Evolutionary conservation across 2,329 filamentous ascomycete genomes (phyloP), one percentile per base, ranked within the genome.

Genomic region (Macroventuria anomochaeta): DNA sequence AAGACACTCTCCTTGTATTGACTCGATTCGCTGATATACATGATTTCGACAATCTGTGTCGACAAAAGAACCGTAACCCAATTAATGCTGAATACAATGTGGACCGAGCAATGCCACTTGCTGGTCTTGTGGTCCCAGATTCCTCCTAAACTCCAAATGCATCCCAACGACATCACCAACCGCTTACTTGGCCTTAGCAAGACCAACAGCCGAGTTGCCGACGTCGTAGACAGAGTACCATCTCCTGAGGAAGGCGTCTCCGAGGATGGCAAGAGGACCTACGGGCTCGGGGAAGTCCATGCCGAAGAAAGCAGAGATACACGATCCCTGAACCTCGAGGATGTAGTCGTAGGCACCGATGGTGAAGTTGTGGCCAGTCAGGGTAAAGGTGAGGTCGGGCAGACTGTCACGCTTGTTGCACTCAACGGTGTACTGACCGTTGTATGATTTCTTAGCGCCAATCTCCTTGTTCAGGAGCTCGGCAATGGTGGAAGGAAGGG

Each of bases 401-500:
- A 99, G 88, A 60, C 81, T 83, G 73, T 89, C 84, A 68, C 91
- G 90, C 82, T 90, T 92, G 63, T 82, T 80, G 78, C 95, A 99
- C 63, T 97, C 95, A 58, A 99, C 82, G 12, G 88, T 90, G 84
- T 97, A 99, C 81, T 99, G 95, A 69, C 95, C 95, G 76, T 93
- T 96, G 82, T 88, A 99, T 58, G 89, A 86, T 87, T 97, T 99
- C 87, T 96, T 97, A 65, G 95, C 95, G 61, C 95, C 95, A 61
- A 99, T 97, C 82, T 97, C 88, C 79, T 90, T 88, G 85, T 99
- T 99, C 80, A 99, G 83, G 62, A 99, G 89, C 82, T 97, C 95
- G 53, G 95, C 93, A 65, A 97, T 85, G 70, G 90, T 88, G 67
- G 85, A 89, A 68, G 95, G 95, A 53, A 99, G 89, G 68, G 93